Base-by-base conservation (phyloP, 331 rosid species). In the Pyracantha coccinea region DNA sequence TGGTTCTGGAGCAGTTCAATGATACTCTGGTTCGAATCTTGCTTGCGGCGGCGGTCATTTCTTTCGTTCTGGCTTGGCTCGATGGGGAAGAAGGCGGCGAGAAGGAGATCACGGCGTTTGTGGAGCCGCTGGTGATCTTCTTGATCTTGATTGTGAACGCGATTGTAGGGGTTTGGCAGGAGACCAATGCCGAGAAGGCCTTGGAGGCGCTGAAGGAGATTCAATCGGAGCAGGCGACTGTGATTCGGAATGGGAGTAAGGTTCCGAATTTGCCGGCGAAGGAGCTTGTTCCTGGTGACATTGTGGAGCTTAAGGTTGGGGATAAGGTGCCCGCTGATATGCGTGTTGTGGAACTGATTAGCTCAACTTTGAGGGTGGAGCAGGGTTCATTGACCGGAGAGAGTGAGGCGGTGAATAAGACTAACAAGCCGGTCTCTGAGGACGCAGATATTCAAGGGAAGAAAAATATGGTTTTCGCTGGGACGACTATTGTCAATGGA, bases 371-470 rank as follows among this genome's bases (percentile, higher is more conserved):
- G 72, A 77, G 96, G 27, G 31, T 92, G 72, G 96, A 92, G 55
- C 97, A 92, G 85, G 96, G 97, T 4, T 92, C 97, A 0, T 75
- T 92, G 76, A 92, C 96, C 1, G 96, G 97, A 21, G 97, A 92
- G 89, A 92, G 97, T 79, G 93, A 83, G 75, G 97, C 97, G 0
- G 97, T 89, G 75, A 92, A 82, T 70, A 92, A 92, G 83, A 86
- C 79, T 13, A 80, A 74, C 60, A 92, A 86, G 76, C 78, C 80
- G 41, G 96, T 92, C 17, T 28, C 82, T 0, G 96, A 82, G 82
- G 85, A 88, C 70, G 9, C 87, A 12, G 97, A 92, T 78, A 89
- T 92, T 76, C 93, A 88, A 8, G 92, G 90, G 5, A 90, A 90
- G 79, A 75, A 9, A 66, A 81, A 86, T 75, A 84, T 90, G 81